These are phyloP conservation scores for Fusarium nurragi DNA, from an alignment of 2,329 filamentous ascomycete species.

Conservation along the genomic window DNA sequence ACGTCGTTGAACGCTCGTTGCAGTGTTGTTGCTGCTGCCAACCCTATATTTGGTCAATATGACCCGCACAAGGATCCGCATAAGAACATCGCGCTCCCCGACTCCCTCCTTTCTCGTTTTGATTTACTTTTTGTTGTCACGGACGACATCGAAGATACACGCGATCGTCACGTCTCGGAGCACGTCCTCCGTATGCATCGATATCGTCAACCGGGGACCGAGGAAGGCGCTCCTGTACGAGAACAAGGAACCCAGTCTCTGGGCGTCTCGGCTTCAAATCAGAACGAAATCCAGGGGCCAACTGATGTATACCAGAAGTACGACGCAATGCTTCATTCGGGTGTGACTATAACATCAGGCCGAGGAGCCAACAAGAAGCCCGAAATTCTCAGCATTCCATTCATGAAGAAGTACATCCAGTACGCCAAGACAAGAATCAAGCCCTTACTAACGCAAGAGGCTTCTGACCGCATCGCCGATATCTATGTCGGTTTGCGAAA, in stretches of 20 bases:
- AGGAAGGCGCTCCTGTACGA: conserved; percentile 93
- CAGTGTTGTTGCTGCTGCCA: conserved; percentile 95
- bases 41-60: conserved; percentile 98
- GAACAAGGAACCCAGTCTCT: conserved; percentile 86
- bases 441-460: conserved; percentile 88
- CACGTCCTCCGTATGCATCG: conserved; percentile 97
- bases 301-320: conserved; percentile 97
- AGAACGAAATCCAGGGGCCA: conserved; percentile 74
- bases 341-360: conserved; percentile 79
- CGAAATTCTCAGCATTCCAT: conserved; percentile 93
- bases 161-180: conserved; percentile 91
- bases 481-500: conserved; percentile 94
- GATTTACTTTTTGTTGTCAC: conserved; percentile 98
- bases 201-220: conserved; percentile 89
- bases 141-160: conserved; percentile 94
- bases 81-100: conserved; percentile 96
- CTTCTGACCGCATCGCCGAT: conserved; percentile 88
- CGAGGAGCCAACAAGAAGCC: conserved; percentile 79
- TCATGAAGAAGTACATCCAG: conserved; percentile 99
- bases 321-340: conserved; percentile 93
- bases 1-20: conserved; percentile 96
- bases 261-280: conserved; percentile 84
- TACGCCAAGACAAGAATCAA: conserved; percentile 94
- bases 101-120: conserved; percentile 97
- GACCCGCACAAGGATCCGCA: conserved; percentile 98